Evolutionary conservation across 176 grass and related monocot genomes (phyloP).

Genomic region (Raddia distichophylla): DNA sequence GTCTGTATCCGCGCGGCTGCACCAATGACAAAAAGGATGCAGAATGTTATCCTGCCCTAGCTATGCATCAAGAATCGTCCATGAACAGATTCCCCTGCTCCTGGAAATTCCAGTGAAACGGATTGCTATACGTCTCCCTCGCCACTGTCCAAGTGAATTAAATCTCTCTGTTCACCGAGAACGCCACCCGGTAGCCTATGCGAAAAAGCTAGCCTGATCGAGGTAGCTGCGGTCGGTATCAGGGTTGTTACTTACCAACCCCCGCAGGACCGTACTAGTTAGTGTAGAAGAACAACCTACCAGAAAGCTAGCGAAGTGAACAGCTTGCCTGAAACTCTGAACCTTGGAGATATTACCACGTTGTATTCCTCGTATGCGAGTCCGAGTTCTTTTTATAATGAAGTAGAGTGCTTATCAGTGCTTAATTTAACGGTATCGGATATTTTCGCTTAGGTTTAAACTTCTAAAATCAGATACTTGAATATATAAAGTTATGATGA

Average conservation of each 20-base stretch:
- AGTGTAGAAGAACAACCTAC: slow-evolving; percentile 1
- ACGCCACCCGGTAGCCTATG: slow-evolving; percentile 13
- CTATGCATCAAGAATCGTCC: background rate
- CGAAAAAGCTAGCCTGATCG: background rate
- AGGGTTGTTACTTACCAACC: slow-evolving; percentile 39
- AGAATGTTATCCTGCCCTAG: background rate
- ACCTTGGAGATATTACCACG: background rate
- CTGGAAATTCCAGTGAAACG: background rate
- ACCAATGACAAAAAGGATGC: background rate
- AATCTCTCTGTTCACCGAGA: background rate
- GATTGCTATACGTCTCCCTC: background rate
- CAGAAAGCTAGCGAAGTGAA: slow-evolving; percentile 27
- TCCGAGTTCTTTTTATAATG: background rate
- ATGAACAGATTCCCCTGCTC: background rate
- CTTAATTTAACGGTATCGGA: too few relatives aligned
- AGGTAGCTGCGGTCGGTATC: slow-evolving; percentile 29
- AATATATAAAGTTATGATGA: too few relatives aligned
- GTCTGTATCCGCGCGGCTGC: background rate
- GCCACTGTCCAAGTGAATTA: background rate
- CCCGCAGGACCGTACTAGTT: slow-evolving; percentile 26
- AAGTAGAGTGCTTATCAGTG: too few relatives aligned
- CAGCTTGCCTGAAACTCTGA: slow-evolving; percentile 3
- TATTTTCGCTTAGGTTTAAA: too few relatives aligned
- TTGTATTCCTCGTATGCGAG: background rate
- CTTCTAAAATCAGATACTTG: too few relatives aligned